Percentiles rank a stretch among this genome's conserved stretches.
Conservation (phyloP, 352 stramenopile genomes). For the Phytophthora pisi region DNA sequence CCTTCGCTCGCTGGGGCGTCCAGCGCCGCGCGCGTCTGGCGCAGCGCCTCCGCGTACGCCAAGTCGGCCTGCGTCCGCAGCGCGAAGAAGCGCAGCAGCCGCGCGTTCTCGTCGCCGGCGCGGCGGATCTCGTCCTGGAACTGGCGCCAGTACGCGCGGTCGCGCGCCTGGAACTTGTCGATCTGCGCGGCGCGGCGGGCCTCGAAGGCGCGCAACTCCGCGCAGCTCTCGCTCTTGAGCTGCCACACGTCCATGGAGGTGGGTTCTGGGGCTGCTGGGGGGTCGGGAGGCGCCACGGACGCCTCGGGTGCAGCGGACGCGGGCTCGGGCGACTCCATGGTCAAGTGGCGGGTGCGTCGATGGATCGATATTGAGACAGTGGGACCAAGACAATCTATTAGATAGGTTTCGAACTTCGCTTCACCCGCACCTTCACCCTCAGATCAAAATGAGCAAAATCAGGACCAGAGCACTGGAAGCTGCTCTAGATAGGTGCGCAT, state of each 20-base stretch:
- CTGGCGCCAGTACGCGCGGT: conserved; percentile 77
- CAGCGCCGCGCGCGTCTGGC: conserved; percentile 61
- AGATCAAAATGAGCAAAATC: too few relatives aligned
- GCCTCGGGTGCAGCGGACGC: neutral
- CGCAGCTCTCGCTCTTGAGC: conserved; percentile 66
- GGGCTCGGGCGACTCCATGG: neutral
- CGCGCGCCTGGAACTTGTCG: conserved; percentile 67
- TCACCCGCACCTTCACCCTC: too few relatives aligned
- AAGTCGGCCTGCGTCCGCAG: conserved; percentile 73
- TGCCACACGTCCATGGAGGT: conserved; percentile 46
- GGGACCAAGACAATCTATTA: too few relatives aligned
- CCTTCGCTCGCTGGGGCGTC: conserved; percentile 37
- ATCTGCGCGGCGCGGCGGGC: conserved; percentile 67
- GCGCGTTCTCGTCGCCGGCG: conserved; percentile 66
- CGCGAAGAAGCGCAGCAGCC: conserved; percentile 72
- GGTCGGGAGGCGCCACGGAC: neutral
- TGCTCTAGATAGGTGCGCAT: too few relatives aligned
- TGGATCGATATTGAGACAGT: too few relatives aligned
- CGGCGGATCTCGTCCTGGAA: conserved; percentile 79
- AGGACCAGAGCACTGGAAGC: too few relatives aligned
- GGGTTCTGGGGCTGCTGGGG: neutral
- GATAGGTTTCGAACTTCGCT: too few relatives aligned
- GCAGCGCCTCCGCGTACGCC: conserved; percentile 74
- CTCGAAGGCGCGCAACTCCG: conserved; percentile 72
- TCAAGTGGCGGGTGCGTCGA: too few relatives aligned